Percentiles rank a stretch among this genome's conserved stretches.
phyloP scores from a whole-genome alignment of 2,329 filamentous ascomycete genomes.

The Colletotrichum cereale region DNA sequence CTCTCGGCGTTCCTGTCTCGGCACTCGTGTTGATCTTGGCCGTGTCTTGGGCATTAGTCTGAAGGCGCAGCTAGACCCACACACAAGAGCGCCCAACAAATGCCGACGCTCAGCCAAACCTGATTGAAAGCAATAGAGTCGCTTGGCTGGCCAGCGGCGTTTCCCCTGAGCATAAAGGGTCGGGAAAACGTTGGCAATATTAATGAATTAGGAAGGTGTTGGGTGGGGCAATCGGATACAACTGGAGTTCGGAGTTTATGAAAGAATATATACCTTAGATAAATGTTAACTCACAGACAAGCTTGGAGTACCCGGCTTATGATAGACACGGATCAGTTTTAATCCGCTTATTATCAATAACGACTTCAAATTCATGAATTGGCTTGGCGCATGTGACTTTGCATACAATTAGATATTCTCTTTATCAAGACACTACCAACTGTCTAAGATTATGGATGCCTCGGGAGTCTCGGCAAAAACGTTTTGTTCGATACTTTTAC shows the following conservation, averaged over 20 bases:
- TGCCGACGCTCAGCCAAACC: background rate
- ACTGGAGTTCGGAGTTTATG: background rate
- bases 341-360: background rate
- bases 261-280: no score
- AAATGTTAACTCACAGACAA: background rate
- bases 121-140: background rate
- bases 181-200: background rate
- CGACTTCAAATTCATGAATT: background rate
- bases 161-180: background rate
- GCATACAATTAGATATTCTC: background rate
- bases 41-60: slow-evolving; percentile 8
- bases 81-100: background rate
- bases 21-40: slow-evolving; percentile 23
- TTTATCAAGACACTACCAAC: background rate
- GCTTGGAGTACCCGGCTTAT: background rate
- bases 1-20: slow-evolving; percentile 11
- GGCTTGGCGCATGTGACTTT: background rate
- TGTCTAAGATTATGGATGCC: background rate
- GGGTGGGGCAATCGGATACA: background rate
- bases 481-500: background rate
- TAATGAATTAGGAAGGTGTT: no score
- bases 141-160: background rate
- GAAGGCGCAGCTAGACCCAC: background rate
- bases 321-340: background rate
- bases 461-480: background rate